Evolutionary conservation across 192 early-diverging fungal genomes (phyloP).

Genomic region (Gonapodya prolifera): DNA sequence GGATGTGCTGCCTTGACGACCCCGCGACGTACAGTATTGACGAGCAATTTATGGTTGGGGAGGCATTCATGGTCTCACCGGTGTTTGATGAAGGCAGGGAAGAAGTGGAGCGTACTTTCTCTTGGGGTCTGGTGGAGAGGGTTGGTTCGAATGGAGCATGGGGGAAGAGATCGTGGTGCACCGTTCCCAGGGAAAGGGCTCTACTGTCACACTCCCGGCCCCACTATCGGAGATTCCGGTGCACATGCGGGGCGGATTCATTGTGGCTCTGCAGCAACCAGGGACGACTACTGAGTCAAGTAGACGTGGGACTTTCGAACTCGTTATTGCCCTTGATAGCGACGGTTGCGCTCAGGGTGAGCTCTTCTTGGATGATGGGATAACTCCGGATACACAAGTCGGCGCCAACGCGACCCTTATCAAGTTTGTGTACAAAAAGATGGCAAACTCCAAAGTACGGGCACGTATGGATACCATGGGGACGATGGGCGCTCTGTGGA

Average conservation of each 20-base stretch:
- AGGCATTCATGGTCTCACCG: conserved; percentile 41
- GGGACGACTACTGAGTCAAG: conserved; percentile 32
- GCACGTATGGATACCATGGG: too few relatives aligned
- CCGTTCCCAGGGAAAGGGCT: conserved; percentile 8
- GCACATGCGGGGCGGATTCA: conserved; percentile 41
- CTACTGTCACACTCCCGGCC: conserved; percentile 26
- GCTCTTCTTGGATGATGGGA: conserved; percentile 54
- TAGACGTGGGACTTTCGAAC: conserved; percentile 21
- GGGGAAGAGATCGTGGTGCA: conserved; percentile 14
- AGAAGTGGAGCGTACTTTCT: conserved; percentile 50
- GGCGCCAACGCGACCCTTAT: too few relatives aligned
- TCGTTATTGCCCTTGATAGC: conserved; percentile 42
- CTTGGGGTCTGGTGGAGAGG: conserved; percentile 19
- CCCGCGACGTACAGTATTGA: conserved; percentile 26
- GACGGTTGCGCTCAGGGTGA: conserved; percentile 29
- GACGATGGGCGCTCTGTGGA: too few relatives aligned
- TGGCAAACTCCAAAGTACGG: too few relatives aligned
- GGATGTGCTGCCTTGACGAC: conserved; percentile 33
- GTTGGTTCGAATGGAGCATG: conserved; percentile 54
- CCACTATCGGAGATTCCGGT: conserved; percentile 44
- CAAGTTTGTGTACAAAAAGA: too few relatives aligned
- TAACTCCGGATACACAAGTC: too few relatives aligned
- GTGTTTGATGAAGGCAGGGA: conserved; percentile 29
- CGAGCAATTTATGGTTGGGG: conserved; percentile 45
- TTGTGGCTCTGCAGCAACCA: conserved; percentile 39